phyloP scores from a whole-genome alignment of 2,329 filamentous ascomycete genomes.

The Coniochaeta sp. region DNA sequence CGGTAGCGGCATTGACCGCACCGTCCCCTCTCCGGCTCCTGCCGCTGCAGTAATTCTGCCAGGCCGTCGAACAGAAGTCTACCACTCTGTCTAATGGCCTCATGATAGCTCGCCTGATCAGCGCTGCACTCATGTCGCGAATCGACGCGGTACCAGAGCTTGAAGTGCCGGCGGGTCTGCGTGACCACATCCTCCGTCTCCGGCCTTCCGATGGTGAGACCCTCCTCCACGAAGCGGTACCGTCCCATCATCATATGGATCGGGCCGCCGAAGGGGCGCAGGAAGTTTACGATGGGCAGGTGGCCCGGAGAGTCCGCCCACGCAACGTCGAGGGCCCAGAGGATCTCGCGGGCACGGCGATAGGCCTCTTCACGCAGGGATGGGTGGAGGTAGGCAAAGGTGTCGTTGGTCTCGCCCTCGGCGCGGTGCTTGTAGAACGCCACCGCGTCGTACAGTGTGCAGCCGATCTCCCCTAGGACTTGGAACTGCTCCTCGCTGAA shows the following conservation, averaged over 20 bases:
- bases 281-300: slow-evolving; percentile 13
- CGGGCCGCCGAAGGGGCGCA: slow-evolving; percentile 22
- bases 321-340: slow-evolving; percentile 23
- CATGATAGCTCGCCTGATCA: background rate
- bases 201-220: slow-evolving; percentile 16
- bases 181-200: slow-evolving; percentile 17
- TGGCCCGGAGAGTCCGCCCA: slow-evolving; percentile 8
- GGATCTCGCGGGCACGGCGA: slow-evolving; percentile 18
- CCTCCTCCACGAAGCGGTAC: slow-evolving; percentile 26
- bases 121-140: background rate
- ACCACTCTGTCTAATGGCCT: background rate
- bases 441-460: slow-evolving; percentile 22
- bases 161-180: slow-evolving; percentile 16
- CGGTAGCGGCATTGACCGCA: slow-evolving; percentile 6
- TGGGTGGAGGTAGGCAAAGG: slow-evolving; percentile 20
- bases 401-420: slow-evolving; percentile 25
- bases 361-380: slow-evolving; percentile 16
- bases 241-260: slow-evolving; percentile 25
- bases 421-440: slow-evolving; percentile 24
- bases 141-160: slow-evolving; percentile 22
- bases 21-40: background rate
- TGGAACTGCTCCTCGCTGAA: slow-evolving; percentile 14
- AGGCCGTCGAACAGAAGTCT: slow-evolving; percentile 1
- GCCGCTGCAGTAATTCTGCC: slow-evolving; percentile 4
- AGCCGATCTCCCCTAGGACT: slow-evolving; percentile 16